These are phyloP conservation scores for Fusarium sp. DNA, from an alignment of 2,329 filamentous ascomycete species.

Conservation along the genomic window DNA sequence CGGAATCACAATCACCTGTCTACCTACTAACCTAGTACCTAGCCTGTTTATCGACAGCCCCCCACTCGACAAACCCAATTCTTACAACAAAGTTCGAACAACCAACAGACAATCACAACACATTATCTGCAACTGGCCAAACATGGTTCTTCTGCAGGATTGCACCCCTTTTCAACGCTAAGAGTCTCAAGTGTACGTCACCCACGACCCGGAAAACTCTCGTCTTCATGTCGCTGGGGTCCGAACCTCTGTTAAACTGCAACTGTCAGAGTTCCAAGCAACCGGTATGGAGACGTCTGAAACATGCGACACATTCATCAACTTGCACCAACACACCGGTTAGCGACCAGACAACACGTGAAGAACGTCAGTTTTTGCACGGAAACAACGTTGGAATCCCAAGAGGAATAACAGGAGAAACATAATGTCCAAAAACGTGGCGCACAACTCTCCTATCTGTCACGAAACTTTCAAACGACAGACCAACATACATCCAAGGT, in stretches of 20 bases:
- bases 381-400: neutral
- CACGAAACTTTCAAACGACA: constrained; percentile 40
- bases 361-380: neutral
- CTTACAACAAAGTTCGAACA: neutral
- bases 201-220: no score
- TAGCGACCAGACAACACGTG: neutral
- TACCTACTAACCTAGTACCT: neutral
- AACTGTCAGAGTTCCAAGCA: neutral
- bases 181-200: neutral
- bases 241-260: neutral
- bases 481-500: neutral
- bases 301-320: constrained; percentile 14
- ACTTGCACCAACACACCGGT: neutral
- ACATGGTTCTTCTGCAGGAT: neutral
- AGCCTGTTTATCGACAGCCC: neutral
- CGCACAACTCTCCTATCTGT: neutral
- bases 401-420: neutral
- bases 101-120: neutral
- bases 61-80: neutral
- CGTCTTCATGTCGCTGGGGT: neutral
- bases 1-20: neutral
- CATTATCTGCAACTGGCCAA: neutral
- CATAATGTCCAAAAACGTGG: neutral
- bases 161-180: neutral
- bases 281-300: neutral